phyloP scores from a whole-genome alignment of 345 rosid genomes.

The Murraya koenigii region DNA sequence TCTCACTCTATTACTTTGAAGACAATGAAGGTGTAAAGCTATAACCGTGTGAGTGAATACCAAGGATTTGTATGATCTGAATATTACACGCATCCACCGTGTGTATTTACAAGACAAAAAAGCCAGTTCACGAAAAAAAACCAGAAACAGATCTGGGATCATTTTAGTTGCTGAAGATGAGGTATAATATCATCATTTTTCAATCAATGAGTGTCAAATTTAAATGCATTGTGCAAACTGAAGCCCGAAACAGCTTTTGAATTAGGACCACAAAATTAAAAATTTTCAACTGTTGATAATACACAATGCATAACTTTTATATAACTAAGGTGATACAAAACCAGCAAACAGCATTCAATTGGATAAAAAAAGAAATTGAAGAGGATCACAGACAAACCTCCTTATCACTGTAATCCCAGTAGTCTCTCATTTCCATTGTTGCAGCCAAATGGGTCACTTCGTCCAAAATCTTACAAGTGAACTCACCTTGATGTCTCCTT shows the following conservation, averaged over 20 bases:
- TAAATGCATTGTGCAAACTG: not conserved
- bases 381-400: conserved; percentile 30
- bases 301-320: conserved; percentile 1
- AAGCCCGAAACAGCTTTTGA: not conserved
- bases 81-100: not conserved
- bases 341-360: not conserved
- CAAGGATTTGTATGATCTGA: not conserved
- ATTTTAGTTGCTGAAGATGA: not conserved
- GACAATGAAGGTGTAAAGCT: not conserved
- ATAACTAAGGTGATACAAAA: not conserved
- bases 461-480: conserved; percentile 17
- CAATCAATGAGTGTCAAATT: not conserved
- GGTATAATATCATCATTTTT: not conserved
- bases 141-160: not conserved
- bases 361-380: not conserved
- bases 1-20: not conserved
- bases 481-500: conserved; percentile 24
- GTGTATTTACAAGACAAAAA: not conserved
- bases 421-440: conserved; percentile 33
- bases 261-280: not conserved
- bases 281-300: not conserved
- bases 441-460: not conserved
- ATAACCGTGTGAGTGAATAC: not conserved
- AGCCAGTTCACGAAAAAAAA: not conserved
- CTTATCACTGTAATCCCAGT: conserved; percentile 33